Conservation (phyloP, 441 rosid species). For the Gossypium lobatum region DNA sequence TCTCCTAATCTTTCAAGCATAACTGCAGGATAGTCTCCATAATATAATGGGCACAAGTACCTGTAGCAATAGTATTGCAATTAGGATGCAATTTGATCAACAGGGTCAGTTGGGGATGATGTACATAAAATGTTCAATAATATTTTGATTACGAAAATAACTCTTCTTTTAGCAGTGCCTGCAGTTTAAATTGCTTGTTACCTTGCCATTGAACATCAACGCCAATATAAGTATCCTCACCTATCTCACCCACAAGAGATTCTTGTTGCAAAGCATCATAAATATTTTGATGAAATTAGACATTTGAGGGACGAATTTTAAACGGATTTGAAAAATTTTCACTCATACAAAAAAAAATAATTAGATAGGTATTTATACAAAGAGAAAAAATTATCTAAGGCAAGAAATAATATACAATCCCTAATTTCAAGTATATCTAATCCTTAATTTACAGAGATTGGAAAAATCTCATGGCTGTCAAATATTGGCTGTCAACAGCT, state of each 20-base stretch:
- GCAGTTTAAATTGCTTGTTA: background rate
- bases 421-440: background rate
- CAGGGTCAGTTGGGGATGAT: background rate
- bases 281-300: background rate
- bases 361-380: background rate
- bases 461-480: background rate
- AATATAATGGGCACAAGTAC: constrained; percentile 56
- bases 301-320: background rate
- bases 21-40: constrained; percentile 57
- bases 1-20: constrained; percentile 50
- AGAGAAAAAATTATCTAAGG: background rate
- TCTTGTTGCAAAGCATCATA: background rate
- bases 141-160: background rate
- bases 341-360: background rate
- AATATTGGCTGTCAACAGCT: background rate
- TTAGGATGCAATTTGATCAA: constrained; percentile 3
- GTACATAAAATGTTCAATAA: background rate
- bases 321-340: background rate
- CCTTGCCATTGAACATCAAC: background rate
- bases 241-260: background rate
- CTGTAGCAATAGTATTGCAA: constrained; percentile 20
- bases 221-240: background rate
- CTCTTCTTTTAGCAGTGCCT: background rate
- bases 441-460: background rate
- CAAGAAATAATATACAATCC: background rate